A percentile compares a stretch with the other conserved stretches of the same genome.
These are phyloP conservation scores for Yamadazyma triangularis DNA, from an alignment of 1,139 yeast species.

Conservation along the genomic window DNA sequence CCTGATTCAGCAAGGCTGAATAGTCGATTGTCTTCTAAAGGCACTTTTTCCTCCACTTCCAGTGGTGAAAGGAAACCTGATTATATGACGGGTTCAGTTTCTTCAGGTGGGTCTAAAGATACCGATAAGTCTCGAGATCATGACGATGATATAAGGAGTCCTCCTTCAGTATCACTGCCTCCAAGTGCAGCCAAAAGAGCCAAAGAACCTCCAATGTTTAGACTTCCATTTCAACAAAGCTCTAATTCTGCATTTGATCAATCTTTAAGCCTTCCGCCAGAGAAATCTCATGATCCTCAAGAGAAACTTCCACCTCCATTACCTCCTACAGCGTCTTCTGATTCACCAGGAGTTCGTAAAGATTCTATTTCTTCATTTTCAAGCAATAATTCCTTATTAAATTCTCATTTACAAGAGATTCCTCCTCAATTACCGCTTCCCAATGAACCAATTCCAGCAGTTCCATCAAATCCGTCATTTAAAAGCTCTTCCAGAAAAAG, in stretches of 20 bases:
- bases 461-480: slow-evolving; percentile 32
- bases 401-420: slow-evolving; percentile 36
- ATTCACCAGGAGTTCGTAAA: no score
- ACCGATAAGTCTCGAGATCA: not conserved
- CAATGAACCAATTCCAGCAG: slow-evolving; percentile 45
- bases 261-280: slow-evolving; percentile 10
- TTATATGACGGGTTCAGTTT: slow-evolving; percentile 11
- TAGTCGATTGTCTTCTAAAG: slow-evolving; percentile 6
- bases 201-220: slow-evolving; percentile 45
- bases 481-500: slow-evolving; percentile 31
- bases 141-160: slow-evolving; percentile 1
- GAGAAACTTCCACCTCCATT: slow-evolving; percentile 5
- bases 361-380: slow-evolving; percentile 27
- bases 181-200: slow-evolving; percentile 17
- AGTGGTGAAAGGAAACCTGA: slow-evolving; percentile 4
- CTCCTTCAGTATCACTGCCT: slow-evolving; percentile 19
- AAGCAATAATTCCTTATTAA: slow-evolving; percentile 25
- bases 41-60: slow-evolving; percentile 2
- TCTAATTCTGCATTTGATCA: slow-evolving; percentile 4
- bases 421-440: slow-evolving; percentile 59
- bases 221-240: slow-evolving; percentile 62
- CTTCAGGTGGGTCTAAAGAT: slow-evolving; percentile 4
- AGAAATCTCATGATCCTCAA: slow-evolving; percentile 16
- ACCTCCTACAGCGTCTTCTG: no score
- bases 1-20: no score